Evolutionary conservation across 2,329 filamentous ascomycete species (phyloP).

Genomic region (Zymoseptoria crescenta): DNA sequence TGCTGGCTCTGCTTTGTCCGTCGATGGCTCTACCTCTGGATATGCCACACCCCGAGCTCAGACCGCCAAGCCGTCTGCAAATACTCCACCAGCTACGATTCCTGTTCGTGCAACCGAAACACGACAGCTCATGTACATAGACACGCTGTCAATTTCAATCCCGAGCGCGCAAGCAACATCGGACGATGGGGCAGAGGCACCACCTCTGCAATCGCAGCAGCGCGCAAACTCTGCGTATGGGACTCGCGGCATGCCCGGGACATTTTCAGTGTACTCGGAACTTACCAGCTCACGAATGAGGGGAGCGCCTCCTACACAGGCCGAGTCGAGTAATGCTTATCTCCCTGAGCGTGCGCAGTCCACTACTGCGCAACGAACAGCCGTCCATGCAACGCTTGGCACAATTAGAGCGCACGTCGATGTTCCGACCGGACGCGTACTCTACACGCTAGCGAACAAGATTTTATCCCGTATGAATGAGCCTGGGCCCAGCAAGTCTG

Average conservation of each 20-base stretch:
- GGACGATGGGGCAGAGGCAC: not conserved
- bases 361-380: not conserved
- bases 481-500: not conserved
- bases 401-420: conserved; percentile 14
- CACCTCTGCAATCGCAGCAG: not conserved
- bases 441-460: conserved; percentile 8
- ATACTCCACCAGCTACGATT: not conserved
- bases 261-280: conserved; percentile 42
- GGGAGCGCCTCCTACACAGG: conserved; percentile 22
- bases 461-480: not conserved
- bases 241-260: conserved; percentile 34
- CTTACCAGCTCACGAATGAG: conserved; percentile 21
- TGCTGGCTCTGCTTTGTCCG: not conserved
- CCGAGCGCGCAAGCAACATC: not conserved
- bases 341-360: not conserved
- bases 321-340: not conserved
- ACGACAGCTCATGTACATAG: conserved; percentile 21
- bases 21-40: conserved; percentile 8
- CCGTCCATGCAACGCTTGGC: conserved; percentile 11
- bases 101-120: not conserved
- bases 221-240: not conserved
- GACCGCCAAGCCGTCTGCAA: conserved; percentile 7
- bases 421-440: conserved; percentile 13
- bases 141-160: conserved; percentile 14
- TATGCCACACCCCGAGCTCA: conserved; percentile 23